Evolutionary conservation across 1,284 basidiomycete genomes (phyloP), one percentile per base, ranked within the genome.

Genomic region (Coniophora puteana): DNA sequence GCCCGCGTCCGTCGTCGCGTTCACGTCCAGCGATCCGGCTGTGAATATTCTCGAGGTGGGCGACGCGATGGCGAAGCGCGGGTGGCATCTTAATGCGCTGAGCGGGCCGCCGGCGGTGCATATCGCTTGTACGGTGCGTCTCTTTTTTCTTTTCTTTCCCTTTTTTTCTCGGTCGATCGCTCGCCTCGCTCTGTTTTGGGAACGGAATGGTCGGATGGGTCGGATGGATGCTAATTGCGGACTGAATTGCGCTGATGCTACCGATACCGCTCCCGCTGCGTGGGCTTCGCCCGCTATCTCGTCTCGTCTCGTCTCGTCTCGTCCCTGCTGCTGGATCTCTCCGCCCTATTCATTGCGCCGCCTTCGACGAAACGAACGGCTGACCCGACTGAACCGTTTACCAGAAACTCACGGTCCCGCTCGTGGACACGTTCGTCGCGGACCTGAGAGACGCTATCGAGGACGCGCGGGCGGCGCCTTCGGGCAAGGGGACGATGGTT

Each of bases 31-130:
- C 42, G 71, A 76, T 51, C 65, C 68, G 8, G 64, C 66, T 18
- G 70, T 88, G 34, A 83, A 84, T 57, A 79, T 91, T 20, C 78
- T 93, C 48, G 89, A 90, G 53, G 83, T 99, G 1, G 95, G 95
- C 1, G 95, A 98, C 66, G 67, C 68, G 46, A 94, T 98, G 92
- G 69, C 77, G 40, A 80, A 82, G 59, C 73, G 71, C 34, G 91
- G 91, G 8, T 94, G 93, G 93, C 91, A 95, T 66, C 61, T 99
- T 48, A 98, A 93, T 57, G 93, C 84, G 8, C 62, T 99, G 40
- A 74, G 71, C 34, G 74, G 80, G 22, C 90, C 92, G 1, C 72
- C 89, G 5, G 94, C 83, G 10, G 73, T 98, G 33, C 96, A 99
- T 64, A 91, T 99, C 52, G 94, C 94, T 21, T 89, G 88, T 60